Percentiles rank a stretch among this genome's conserved stretches.
Conservation (phyloP, 2,329 filamentous ascomycete genomes). For the Fusarium transvaalense region DNA sequence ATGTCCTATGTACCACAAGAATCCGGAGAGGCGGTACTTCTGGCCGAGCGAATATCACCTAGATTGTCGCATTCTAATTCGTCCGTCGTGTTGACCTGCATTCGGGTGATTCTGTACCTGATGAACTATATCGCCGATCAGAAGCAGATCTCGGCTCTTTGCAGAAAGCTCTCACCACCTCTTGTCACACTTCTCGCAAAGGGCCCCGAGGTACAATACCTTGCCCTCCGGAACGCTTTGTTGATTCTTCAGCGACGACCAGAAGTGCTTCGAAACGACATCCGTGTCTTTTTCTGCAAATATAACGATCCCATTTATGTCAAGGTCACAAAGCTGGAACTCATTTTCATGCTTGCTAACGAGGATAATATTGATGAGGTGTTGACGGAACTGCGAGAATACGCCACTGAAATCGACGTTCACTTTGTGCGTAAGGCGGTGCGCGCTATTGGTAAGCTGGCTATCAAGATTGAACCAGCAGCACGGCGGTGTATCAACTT, state of each 20-base stretch:
- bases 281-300: constrained; percentile 99
- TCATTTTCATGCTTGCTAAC: constrained; percentile 98
- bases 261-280: constrained; percentile 94
- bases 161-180: constrained; percentile 93
- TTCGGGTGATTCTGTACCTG: constrained; percentile 94
- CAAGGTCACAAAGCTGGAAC: constrained; percentile 97
- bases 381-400: constrained; percentile 91
- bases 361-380: constrained; percentile 97
- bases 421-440: constrained; percentile 99
- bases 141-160: constrained; percentile 87
- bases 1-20: constrained; percentile 99
- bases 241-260: constrained; percentile 93
- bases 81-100: constrained; percentile 94
- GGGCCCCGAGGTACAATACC: constrained; percentile 97
- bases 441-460: constrained; percentile 95
- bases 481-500: constrained; percentile 92
- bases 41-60: constrained; percentile 95
- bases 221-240: constrained; percentile 92
- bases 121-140: constrained; percentile 98
- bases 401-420: constrained; percentile 98
- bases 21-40: constrained; percentile 83
- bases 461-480: constrained; percentile 98
- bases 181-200: constrained; percentile 95
- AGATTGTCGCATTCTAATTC: constrained; percentile 97
- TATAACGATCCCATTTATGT: constrained; percentile 99